These are phyloP conservation scores for Cyberlindnera sargentensis DNA, from an alignment of 805 yeast species.

Conservation along the genomic window DNA sequence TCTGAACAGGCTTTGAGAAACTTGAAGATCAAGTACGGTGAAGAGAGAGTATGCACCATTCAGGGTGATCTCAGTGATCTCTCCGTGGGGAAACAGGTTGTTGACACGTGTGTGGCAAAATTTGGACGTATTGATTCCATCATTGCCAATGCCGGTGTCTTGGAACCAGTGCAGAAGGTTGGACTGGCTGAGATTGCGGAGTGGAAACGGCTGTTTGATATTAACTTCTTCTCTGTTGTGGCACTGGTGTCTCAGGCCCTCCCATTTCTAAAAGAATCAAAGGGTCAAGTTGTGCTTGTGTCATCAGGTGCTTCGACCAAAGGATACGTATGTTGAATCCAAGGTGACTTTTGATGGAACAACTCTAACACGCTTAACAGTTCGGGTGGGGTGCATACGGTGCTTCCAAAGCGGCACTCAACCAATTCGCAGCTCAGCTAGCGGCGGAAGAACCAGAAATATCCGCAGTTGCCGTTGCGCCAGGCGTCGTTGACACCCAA, in stretches of 20 bases:
- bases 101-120: constrained; percentile 37
- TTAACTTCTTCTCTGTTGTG: constrained; percentile 74
- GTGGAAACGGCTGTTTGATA: constrained; percentile 63
- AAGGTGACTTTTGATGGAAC: constrained; percentile 5
- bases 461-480: constrained; percentile 71
- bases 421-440: constrained; percentile 62
- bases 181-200: constrained; percentile 43
- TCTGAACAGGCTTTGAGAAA: constrained; percentile 40
- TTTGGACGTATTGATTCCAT: constrained; percentile 58
- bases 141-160: constrained; percentile 75
- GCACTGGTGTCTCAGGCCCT: constrained; percentile 46
- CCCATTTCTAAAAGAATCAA: constrained; percentile 47
- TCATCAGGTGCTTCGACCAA: constrained; percentile 82
- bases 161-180: constrained; percentile 66
- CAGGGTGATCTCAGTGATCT: constrained; percentile 56
- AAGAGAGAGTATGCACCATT: constrained; percentile 41
- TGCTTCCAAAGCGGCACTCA: constrained; percentile 84
- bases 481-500: constrained; percentile 88
- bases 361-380: constrained; percentile 16
- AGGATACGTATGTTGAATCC: constrained; percentile 30
- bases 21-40: constrained; percentile 38
- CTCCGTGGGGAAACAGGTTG: constrained; percentile 29
- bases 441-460: constrained; percentile 61
- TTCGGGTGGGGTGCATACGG: constrained; percentile 92
- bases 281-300: constrained; percentile 69